Conservation (phyloP, 106 monocot species). For the Dactylorhiza incarnata region DNA sequence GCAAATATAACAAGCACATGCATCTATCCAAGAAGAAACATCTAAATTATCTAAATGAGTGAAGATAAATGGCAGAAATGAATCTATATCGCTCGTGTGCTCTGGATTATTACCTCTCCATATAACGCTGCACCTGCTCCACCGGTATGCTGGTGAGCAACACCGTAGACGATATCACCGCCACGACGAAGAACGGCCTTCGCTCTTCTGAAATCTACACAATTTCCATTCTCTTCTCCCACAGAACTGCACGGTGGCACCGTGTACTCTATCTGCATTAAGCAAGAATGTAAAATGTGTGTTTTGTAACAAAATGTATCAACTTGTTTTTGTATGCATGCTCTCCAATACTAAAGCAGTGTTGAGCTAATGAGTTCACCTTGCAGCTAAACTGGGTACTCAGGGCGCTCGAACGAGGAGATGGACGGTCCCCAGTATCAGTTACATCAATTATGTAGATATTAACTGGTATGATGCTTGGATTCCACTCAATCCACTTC, state of each 20-base stretch:
- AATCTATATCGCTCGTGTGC: too few relatives aligned
- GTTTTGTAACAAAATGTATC: not conserved
- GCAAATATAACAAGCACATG: not conserved
- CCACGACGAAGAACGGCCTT: conserved; percentile 45
- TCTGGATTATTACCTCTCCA: conserved; percentile 47
- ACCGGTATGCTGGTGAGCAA: conserved; percentile 67
- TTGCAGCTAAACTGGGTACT: conserved; percentile 23
- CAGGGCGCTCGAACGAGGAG: not conserved
- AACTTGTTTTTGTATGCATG: not conserved
- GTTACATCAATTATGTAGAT: conserved; percentile 81
- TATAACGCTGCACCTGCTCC: conserved; percentile 54
- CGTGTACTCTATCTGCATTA: conserved; percentile 60
- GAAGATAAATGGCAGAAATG: too few relatives aligned
- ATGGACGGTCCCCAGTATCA: conserved; percentile 9
- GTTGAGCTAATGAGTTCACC: conserved; percentile 11
- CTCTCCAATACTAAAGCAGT: not conserved
- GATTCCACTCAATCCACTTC: conserved; percentile 61
- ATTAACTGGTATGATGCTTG: conserved; percentile 51
- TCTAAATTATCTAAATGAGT: too few relatives aligned
- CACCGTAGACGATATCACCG: conserved; percentile 68
- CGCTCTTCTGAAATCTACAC: conserved; percentile 36
- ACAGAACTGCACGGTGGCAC: conserved; percentile 32
- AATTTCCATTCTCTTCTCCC: conserved; percentile 15
- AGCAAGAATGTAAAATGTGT: not conserved
- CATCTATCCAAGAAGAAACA: not conserved